Percentiles rank a stretch among this genome's conserved stretches.
Evolutionary conservation across 192 early-diverging fungal species (phyloP).

Genomic region (Backusella macrospora): DNA sequence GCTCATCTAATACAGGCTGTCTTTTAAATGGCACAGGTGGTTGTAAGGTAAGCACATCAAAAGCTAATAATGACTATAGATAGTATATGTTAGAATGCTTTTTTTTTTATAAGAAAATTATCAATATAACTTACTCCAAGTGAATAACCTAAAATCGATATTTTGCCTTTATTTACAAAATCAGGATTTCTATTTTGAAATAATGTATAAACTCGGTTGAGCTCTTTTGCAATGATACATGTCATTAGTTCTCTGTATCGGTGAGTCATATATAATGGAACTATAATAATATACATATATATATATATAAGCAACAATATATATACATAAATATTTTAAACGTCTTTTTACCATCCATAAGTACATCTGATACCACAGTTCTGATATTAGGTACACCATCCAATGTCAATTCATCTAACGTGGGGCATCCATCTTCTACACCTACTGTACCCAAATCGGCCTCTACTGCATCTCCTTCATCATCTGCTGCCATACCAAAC

Average conservation of each 20-base stretch:
- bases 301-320: slow-evolving; percentile 16
- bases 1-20: slow-evolving; percentile 25
- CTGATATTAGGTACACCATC: slow-evolving; percentile 83
- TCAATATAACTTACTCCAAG: slow-evolving; percentile 59
- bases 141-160: slow-evolving; percentile 80
- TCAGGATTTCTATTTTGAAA: slow-evolving; percentile 75
- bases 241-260: slow-evolving; percentile 83
- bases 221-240: slow-evolving; percentile 70
- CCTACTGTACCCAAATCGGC: slow-evolving; percentile 55
- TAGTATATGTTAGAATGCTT: background rate
- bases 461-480: slow-evolving; percentile 54
- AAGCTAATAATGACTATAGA: slow-evolving; percentile 63
- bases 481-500: slow-evolving; percentile 68
- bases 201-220: slow-evolving; percentile 74
- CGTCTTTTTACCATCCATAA: slow-evolving; percentile 70
- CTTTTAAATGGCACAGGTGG: slow-evolving; percentile 42
- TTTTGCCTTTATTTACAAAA: slow-evolving; percentile 69
- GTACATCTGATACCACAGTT: slow-evolving; percentile 79
- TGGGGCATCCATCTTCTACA: slow-evolving; percentile 60
- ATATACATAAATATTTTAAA: background rate
- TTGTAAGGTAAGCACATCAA: slow-evolving; percentile 79
- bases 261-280: slow-evolving; percentile 86
- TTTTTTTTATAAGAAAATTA: background rate
- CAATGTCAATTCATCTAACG: slow-evolving; percentile 75
- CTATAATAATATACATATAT: slow-evolving; percentile 34